Base-by-base conservation (phyloP, 371 early-diverging fungal genomes). In the Conidiobolus incongruus region DNA sequence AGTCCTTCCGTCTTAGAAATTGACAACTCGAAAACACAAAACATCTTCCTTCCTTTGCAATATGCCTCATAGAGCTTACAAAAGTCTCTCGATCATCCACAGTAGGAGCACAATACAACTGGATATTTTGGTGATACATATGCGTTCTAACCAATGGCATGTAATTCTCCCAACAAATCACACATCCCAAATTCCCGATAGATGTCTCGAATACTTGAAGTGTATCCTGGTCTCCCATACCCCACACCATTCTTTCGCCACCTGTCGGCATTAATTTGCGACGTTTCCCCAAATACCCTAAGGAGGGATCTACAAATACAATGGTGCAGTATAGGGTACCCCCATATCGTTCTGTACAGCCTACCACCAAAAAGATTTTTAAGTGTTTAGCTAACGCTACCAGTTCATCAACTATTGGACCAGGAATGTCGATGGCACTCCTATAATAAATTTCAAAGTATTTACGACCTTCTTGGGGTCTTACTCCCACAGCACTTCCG, bases 161-260 rank as follows among this genome's bases (percentile, higher is more conserved):
- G 23, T 52, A 52, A 28, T 52, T 52, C 35, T 52, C 53, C 53
- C 53, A 52, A 33, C 53, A 52, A 10, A 52, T 52, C 6, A 46
- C 40, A 15, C 44, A 40, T 17, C 47, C 35, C 4, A 49, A 29
- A 12, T 41, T 39, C 13, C 19, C 38, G 4, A 36, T 11, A 13
- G 11, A 7, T 1, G 47, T 34, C 3, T 46, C 35, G 17, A 52
- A 34, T 1, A 52, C 49, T 19, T 49, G 49, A 11, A 52, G 17
- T 5, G 53, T 52, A 5, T 47, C 38, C 10, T 47, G 49, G 24
- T 52, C 53, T 24, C 49, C 53, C 17, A 33, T 23, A 5, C 53
- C 53, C 53, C 53, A 52, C 19, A 48, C 30, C 22, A 44, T 30
- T 13, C 48, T 40, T 23, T 52, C 53, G 12, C 13, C 17, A 1